A percentile compares a stretch with the other conserved stretches of the same genome.
phyloP scores from a whole-genome alignment of 768 basidiomycete genomes.

The Clitopilus passeckerianus region DNA sequence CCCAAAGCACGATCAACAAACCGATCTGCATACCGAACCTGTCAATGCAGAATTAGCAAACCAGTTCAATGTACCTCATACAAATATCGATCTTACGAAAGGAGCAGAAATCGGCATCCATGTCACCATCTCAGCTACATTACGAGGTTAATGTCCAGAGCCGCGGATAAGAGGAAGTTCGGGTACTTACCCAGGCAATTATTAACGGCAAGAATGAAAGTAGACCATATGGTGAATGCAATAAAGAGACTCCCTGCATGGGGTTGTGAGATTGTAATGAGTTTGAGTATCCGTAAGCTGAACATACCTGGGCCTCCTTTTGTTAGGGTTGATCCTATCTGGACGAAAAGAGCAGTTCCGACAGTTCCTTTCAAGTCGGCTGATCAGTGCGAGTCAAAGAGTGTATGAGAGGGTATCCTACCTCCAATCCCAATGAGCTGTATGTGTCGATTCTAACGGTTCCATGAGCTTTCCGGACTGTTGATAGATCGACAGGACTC shows the following conservation, averaged over 20 bases:
- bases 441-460: conserved; percentile 39
- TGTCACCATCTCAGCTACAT: conserved; percentile 74
- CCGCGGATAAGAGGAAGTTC: conserved; percentile 14
- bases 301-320: conserved; percentile 59
- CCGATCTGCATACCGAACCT: conserved; percentile 56
- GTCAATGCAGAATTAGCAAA: background rate
- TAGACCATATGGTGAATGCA: conserved; percentile 46
- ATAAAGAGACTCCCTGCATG: conserved; percentile 40
- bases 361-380: conserved; percentile 47
- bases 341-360: conserved; percentile 71
- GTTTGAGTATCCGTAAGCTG: conserved; percentile 23
- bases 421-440: conserved; percentile 50
- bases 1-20: conserved; percentile 56
- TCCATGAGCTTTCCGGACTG: background rate
- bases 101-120: conserved; percentile 77
- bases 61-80: background rate
- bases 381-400: conserved; percentile 1
- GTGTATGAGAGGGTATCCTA: conserved; percentile 9
- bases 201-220: conserved; percentile 43
- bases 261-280: conserved; percentile 14
- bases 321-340: conserved; percentile 56
- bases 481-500: background rate
- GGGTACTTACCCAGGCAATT: conserved; percentile 35
- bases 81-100: conserved; percentile 38
- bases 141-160: conserved; percentile 18